A percentile compares a stretch with the other conserved stretches of the same genome.
Conservation (phyloP, 2,329 filamentous ascomycete genomes). For the Trichocomaceae sp. region DNA sequence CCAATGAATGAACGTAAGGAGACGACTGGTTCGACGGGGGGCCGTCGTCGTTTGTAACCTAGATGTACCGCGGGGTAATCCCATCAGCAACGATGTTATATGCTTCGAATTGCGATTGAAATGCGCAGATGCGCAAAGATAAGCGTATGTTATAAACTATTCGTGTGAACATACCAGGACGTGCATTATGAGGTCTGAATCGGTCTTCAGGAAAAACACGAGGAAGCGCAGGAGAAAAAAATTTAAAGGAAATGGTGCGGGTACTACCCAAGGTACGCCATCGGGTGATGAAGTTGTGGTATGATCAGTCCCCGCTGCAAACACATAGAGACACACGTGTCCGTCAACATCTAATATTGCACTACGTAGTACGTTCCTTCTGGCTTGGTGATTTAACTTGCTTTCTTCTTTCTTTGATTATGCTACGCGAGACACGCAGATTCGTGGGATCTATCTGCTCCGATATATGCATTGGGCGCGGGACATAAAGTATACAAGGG, state of each 20-base stretch:
- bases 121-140: not conserved
- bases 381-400: not conserved
- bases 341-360: not conserved
- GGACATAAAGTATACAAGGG: not conserved
- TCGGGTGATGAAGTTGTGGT: not conserved
- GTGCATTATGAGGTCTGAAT: conserved; percentile 37
- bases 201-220: not conserved
- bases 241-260: not conserved
- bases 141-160: not conserved
- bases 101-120: not conserved
- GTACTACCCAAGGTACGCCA: not conserved
- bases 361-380: not conserved
- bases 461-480: not conserved
- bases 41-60: conserved; percentile 66
- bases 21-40: conserved; percentile 71
- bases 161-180: conserved; percentile 40
- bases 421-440: not conserved
- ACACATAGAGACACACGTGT: not conserved
- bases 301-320: not conserved
- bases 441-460: not conserved
- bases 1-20: conserved; percentile 70
- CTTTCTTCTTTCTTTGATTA: not conserved
- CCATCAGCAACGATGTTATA: not conserved
- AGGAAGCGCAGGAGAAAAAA: conserved; percentile 1
- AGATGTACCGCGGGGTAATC: conserved; percentile 9